These are phyloP conservation scores for Eragrostis tef DNA, from an alignment of 202 grass and related monocot genomes.

Conservation along the genomic window DNA sequence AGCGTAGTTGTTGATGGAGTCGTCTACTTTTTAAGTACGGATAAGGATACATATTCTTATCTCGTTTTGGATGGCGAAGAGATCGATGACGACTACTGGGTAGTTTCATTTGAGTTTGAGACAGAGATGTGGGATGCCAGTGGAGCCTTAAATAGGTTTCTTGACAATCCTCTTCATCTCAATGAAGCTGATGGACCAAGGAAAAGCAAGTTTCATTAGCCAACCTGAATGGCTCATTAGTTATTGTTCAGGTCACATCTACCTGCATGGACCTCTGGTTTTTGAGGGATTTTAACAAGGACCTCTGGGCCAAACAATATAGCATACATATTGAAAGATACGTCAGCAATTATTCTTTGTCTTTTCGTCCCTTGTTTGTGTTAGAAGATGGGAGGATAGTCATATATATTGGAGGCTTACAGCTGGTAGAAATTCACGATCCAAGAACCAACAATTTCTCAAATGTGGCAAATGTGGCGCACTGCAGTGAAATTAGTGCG, in stretches of 20 bases:
- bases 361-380: neutral
- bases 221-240: neutral
- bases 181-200: no score
- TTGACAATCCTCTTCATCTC: no score
- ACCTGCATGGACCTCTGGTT: neutral
- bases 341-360: neutral
- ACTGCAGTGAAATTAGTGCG: neutral
- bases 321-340: neutral
- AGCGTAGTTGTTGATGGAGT: neutral
- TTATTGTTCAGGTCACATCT: neutral
- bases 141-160: neutral
- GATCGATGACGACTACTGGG: no score
- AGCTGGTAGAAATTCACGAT: neutral
- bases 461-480: neutral
- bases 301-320: neutral
- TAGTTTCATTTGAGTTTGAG: neutral
- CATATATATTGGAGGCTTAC: neutral
- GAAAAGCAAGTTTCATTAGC: no score
- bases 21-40: neutral
- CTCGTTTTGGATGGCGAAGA: no score
- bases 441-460: conserved; percentile 6
- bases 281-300: neutral
- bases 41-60: no score
- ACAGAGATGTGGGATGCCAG: neutral
- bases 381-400: neutral